These are phyloP conservation scores for Lyophyllum semitale DNA, from an alignment of 768 basidiomycete species.

Conservation along the genomic window DNA sequence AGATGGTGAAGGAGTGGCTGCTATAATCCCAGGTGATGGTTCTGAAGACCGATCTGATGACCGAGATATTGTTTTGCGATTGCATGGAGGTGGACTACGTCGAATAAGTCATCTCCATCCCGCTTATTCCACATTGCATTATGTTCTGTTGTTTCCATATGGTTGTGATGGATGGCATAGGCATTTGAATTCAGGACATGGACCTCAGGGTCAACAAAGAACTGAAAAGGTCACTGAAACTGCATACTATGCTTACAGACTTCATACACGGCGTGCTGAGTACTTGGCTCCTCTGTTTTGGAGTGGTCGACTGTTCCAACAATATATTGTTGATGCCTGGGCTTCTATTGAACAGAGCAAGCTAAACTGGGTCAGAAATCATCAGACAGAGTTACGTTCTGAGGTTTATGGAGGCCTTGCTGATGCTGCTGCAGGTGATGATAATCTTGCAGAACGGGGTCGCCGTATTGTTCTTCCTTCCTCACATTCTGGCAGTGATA, in stretches of 20 bases:
- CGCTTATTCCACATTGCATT: slow-evolving; percentile 30
- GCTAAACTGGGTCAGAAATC: slow-evolving; percentile 31
- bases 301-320: slow-evolving; percentile 42
- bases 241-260: slow-evolving; percentile 25
- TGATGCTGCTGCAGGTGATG: slow-evolving; percentile 20
- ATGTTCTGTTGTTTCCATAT: slow-evolving; percentile 29
- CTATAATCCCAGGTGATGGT: slow-evolving; percentile 32
- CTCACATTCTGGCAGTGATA: slow-evolving; percentile 12
- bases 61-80: slow-evolving; percentile 32
- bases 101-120: slow-evolving; percentile 35
- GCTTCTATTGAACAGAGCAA: slow-evolving; percentile 42
- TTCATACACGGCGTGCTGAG: slow-evolving; percentile 29
- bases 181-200: too few species aligned
- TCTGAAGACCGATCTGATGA: slow-evolving; percentile 9
- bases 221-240: slow-evolving; percentile 3
- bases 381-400: slow-evolving; percentile 38
- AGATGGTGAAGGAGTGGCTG: slow-evolving; percentile 38
- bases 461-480: slow-evolving; percentile 17
- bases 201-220: slow-evolving; percentile 13
- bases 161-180: slow-evolving; percentile 42
- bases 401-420: slow-evolving; percentile 34
- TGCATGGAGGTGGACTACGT: slow-evolving; percentile 18
- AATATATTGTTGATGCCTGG: slow-evolving; percentile 47
- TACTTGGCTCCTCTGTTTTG: slow-evolving; percentile 30
- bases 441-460: slow-evolving; percentile 20